Conservation (phyloP, 805 yeast genomes). For the Zygoascus biomembranicola region DNA sequence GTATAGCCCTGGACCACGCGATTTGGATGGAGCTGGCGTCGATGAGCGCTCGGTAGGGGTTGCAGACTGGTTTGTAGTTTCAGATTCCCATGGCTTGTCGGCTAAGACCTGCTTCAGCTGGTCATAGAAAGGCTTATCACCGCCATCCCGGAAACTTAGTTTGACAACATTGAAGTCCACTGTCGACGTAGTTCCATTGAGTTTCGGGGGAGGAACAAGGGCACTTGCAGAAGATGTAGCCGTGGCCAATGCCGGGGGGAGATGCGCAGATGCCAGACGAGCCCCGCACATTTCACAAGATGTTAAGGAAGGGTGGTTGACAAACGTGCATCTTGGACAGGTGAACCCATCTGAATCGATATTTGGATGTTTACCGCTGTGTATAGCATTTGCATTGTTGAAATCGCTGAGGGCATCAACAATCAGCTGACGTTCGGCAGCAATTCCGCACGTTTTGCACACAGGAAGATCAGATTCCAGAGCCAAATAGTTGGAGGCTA, state of each 20-base stretch:
- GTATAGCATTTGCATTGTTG: neutral
- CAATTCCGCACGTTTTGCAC: conserved; percentile 60
- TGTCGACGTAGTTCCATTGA: neutral
- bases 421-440: conserved; percentile 33
- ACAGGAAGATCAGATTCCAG: conserved; percentile 31
- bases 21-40: neutral
- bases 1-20: conserved; percentile 46
- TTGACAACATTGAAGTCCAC: conserved; percentile 35
- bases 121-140: conserved; percentile 46
- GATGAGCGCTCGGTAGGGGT: neutral
- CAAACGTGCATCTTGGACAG: conserved; percentile 64
- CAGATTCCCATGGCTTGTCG: conserved; percentile 37
- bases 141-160: conserved; percentile 68
- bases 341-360: conserved; percentile 9
- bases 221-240: conserved; percentile 8
- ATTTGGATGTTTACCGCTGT: neutral
- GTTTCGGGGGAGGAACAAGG: conserved; percentile 12
- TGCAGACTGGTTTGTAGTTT: neutral
- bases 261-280: conserved; percentile 29
- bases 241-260: conserved; percentile 20
- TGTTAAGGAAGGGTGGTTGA: conserved; percentile 70
- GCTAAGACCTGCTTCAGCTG: conserved; percentile 40
- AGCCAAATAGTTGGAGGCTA: conserved; percentile 27
- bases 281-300: conserved; percentile 87
- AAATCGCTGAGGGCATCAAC: conserved; percentile 22